Base-by-base conservation (phyloP, 805 yeast species). In the Candida xyloterini region DNA sequence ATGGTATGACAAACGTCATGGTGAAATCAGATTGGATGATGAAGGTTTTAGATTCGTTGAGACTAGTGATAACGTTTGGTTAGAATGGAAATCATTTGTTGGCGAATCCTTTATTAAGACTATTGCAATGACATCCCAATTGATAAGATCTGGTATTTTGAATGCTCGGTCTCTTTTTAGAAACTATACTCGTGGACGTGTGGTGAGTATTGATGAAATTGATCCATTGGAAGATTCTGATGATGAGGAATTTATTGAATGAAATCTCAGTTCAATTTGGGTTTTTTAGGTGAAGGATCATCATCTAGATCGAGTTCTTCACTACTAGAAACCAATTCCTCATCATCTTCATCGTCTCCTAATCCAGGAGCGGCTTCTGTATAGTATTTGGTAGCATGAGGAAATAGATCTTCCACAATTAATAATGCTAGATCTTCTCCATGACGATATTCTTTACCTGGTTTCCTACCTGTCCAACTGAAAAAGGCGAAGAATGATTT, bases 401-500 rank as follows among this genome's bases (percentile, higher is more conserved):
- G 95, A 56, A 76, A 90, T 30, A 91, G 57, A 53, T 90, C 96
- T 32, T 88, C 95, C 5, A 77, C 68, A 10, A 91, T 67, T 29
- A 85, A 62, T 36, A 78, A 67, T 0, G 95, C 86, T 39, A 90
- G 68, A 9, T 81, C 88, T 45, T 81, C 91, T 16, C 95, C 96
- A 41, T 74, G 72, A 45, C 89, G 74, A 56, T 79, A 86, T 57
- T 80, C 93, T 62, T 79, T 85, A 1, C 87, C 84, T 1, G 87
- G 83, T 47, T 80, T 81, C 25, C 64, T 59, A 0, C 95, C 95
- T 1, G 93, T 83, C 90, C 95, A 89, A 33, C 69, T 67, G 57
- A 89, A 90, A 81, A 90, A 90, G 5, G 88, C 82, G 61, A 91
- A 90, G 54, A 91, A 83, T 10, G 91, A 79, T 55, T 81, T 81